Base-by-base conservation (phyloP, 73 alveolate genomes). In the Symbiodinium pilosum region DNA sequence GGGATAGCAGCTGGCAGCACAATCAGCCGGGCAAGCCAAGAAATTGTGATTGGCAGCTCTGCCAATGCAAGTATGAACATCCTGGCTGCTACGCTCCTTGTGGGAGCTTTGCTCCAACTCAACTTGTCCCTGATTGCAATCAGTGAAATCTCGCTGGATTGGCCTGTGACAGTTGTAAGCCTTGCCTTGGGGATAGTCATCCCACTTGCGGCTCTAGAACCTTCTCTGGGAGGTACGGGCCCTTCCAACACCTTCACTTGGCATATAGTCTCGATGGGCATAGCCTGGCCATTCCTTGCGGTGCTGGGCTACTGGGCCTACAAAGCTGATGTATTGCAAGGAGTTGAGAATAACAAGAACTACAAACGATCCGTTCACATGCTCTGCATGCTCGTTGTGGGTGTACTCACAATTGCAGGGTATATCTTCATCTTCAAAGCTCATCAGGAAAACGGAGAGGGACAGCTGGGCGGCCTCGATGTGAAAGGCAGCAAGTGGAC, bases 241-340 rank as follows among this genome's bases (percentile, higher is more conserved):
- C 85, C 85, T 30, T 73, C 44, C 26, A 1, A 73, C 21, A 43
- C 34, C 12, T 73, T 73, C 43, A 73, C 85, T 30, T 73, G 85
- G 85, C 85, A 73, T 12, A 36, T 73, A 26, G 85, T 73, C 18
- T 73, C 34, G 44, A 73, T 73, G 85, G 85, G 43, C 43, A n/a
- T 73, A 3, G 85, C 85, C 11, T 73, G 85, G 85, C 85, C 85
- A 14, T 73, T 42, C 21, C 85, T 73, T 36, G 42, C 44, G 30
- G 85, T 73, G 85, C 43, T 73, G 85, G 85, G 85, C 43, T 73
- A n/a, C 43, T 73, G 85, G 85, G 43, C 43, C 85, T 73, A 73
- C 85, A 73, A 73, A 0, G 85, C 85, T 36, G 85, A 73, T 24
- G 40, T 26, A 36, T 26, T 64, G 77, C 1, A 36, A 21, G 83